phyloP scores from a whole-genome alignment of 2,329 filamentous ascomycete species.

The Phialophora macrospora region DNA sequence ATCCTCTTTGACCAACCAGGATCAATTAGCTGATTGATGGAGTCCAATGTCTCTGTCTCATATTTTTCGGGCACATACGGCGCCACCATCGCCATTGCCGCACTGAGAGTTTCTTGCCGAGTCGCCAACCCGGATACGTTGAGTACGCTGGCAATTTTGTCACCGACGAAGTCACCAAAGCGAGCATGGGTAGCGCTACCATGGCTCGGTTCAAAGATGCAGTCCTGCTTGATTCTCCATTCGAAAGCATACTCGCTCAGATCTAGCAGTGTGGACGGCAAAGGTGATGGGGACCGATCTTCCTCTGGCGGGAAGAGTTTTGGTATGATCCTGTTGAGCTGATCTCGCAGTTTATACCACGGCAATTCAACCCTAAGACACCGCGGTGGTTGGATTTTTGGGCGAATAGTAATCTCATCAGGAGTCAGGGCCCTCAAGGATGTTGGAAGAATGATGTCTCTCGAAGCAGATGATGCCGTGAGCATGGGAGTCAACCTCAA shows the following conservation, averaged over 20 bases:
- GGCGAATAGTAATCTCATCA: slow-evolving; percentile 1
- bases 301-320: not conserved
- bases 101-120: not conserved
- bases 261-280: slow-evolving; percentile 6
- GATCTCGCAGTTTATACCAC: slow-evolving; percentile 8
- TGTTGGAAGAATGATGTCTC: not conserved
- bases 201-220: not conserved
- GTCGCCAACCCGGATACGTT: not conserved
- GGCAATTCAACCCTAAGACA: slow-evolving; percentile 7
- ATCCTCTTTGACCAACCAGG: slow-evolving; percentile 11
- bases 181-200: not conserved
- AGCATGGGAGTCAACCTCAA: not conserved
- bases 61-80: not conserved
- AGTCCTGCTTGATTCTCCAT: not conserved
- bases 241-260: not conserved
- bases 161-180: not conserved
- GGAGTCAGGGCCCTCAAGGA: not conserved
- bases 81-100: not conserved
- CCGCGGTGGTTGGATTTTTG: not conserved
- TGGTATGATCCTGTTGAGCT: not conserved
- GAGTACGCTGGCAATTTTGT: slow-evolving; percentile 2
- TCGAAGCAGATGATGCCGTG: not conserved
- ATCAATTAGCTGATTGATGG: slow-evolving; percentile 6
- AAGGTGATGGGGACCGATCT: slow-evolving; percentile 2
- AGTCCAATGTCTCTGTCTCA: not conserved